phyloP scores from a whole-genome alignment of 1,139 yeast species.

The Nematodospora anomalae region DNA sequence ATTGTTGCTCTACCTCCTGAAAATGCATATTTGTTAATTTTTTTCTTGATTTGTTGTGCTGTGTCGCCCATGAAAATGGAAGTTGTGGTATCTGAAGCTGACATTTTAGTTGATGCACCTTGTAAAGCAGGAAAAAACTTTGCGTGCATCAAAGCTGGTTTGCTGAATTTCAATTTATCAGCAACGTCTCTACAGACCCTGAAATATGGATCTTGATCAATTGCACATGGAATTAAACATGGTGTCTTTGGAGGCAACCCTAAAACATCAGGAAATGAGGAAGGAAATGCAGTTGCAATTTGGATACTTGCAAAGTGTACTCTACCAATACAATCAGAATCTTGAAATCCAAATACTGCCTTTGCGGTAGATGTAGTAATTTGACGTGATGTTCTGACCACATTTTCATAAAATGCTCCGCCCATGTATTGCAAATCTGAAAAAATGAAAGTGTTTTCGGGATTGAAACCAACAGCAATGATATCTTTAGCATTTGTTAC shows the following conservation, averaged over 20 bases:
- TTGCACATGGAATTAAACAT: conserved; percentile 97
- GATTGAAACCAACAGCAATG: conserved; percentile 91
- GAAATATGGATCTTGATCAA: conserved; percentile 98
- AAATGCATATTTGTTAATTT: conserved; percentile 94
- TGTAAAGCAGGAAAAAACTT: conserved; percentile 98
- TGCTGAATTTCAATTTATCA: conserved; percentile 81
- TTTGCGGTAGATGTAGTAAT: conserved; percentile 95
- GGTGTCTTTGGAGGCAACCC: conserved; percentile 87
- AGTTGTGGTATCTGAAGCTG: conserved; percentile 79
- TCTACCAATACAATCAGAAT: conserved; percentile 92
- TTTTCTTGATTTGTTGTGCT: conserved; percentile 86
- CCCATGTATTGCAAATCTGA: conserved; percentile 93
- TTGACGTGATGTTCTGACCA: conserved; percentile 90
- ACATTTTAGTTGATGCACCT: conserved; percentile 96
- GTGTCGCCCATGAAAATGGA: conserved; percentile 95
- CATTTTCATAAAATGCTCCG: conserved; percentile 90
- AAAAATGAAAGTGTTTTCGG: conserved; percentile 91
- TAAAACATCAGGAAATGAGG: conserved; percentile 91
- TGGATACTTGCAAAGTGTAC: conserved; percentile 94
- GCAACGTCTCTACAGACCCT: conserved; percentile 98
- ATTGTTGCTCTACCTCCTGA: conserved; percentile 89
- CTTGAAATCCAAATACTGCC: conserved; percentile 97
- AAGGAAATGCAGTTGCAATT: conserved; percentile 93
- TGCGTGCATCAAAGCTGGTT: conserved; percentile 91
- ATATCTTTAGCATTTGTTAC: conserved; percentile 87